phyloP scores from a whole-genome alignment of 148 eudicot genomes.

The Rhododendron williamsianum region DNA sequence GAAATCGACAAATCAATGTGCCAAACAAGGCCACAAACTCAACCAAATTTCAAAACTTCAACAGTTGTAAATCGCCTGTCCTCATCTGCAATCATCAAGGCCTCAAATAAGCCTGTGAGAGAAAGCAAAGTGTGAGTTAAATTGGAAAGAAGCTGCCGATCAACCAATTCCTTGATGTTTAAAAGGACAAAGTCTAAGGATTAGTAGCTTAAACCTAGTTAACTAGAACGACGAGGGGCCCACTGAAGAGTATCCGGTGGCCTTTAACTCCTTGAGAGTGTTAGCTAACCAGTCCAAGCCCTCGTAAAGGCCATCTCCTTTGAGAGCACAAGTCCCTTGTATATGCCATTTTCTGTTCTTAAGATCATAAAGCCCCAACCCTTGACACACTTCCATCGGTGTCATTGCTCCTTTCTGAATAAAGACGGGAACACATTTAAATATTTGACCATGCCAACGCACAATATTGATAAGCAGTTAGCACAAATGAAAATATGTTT shows the following conservation, averaged over 20 bases:
- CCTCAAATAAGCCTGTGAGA: slow-evolving; percentile 3
- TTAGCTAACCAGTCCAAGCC: slow-evolving; percentile 95
- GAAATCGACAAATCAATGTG: neutral
- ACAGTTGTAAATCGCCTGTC: neutral
- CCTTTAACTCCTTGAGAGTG: slow-evolving; percentile 87
- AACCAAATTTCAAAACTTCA: neutral
- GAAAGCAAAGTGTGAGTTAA: neutral
- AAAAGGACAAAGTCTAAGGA: neutral
- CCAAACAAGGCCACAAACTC: neutral
- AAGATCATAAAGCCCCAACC: slow-evolving; percentile 78
- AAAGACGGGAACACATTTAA: neutral
- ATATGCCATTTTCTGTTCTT: slow-evolving; percentile 98
- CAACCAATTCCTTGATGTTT: neutral
- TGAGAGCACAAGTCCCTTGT: slow-evolving; percentile 94
- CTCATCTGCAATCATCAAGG: neutral
- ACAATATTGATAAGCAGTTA: neutral
- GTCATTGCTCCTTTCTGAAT: slow-evolving; percentile 96
- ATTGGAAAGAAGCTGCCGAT: neutral
- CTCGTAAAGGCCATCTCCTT: slow-evolving; percentile 96
- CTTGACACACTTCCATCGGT: slow-evolving; percentile 93
- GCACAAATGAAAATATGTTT: neutral
- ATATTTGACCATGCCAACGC: neutral
- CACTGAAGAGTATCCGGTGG: slow-evolving; percentile 80
- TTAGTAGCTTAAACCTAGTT: slow-evolving; percentile 22
- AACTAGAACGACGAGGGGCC: slow-evolving; percentile 54